A percentile compares a stretch with the other conserved stretches of the same genome.
Evolutionary conservation across 441 rosid genomes (phyloP).

Genomic region (Capsella rubella): DNA sequence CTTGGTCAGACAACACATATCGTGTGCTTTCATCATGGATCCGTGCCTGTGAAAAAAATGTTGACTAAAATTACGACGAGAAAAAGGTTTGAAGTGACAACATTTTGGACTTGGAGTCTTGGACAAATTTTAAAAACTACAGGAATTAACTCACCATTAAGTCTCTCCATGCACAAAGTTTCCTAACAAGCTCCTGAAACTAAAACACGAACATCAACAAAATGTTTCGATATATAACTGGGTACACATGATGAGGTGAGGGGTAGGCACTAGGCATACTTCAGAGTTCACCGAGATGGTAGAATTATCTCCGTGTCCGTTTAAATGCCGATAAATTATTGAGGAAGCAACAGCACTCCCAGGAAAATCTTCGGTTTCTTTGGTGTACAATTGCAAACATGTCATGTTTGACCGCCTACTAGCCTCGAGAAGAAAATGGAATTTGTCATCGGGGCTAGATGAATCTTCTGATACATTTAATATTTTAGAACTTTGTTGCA

Average conservation of each 20-base stretch:
- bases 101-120: not conserved
- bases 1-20: conserved; percentile 84
- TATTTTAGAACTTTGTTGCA: conserved; percentile 51
- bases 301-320: conserved; percentile 57
- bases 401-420: conserved; percentile 84
- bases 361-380: conserved; percentile 82
- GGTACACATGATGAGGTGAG: conserved; percentile 8
- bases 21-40: conserved; percentile 94
- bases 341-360: conserved; percentile 89
- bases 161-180: conserved; percentile 93
- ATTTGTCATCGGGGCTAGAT: conserved; percentile 66
- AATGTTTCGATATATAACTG: not conserved
- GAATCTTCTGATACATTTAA: conserved; percentile 69
- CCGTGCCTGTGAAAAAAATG: conserved; percentile 69
- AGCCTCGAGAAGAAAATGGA: conserved; percentile 81
- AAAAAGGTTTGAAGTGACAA: not conserved
- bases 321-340: conserved; percentile 69
- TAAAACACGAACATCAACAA: conserved; percentile 26
- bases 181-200: conserved; percentile 82
- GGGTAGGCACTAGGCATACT: conserved; percentile 51
- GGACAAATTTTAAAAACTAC: not conserved
- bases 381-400: conserved; percentile 76
- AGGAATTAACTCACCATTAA: conserved; percentile 68
- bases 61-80: conserved; percentile 6
- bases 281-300: conserved; percentile 57